Evolutionary conservation across 2,329 filamentous ascomycete species (phyloP), one percentile per base, ranked within the genome.

Genomic region (Penicillium decumbens): DNA sequence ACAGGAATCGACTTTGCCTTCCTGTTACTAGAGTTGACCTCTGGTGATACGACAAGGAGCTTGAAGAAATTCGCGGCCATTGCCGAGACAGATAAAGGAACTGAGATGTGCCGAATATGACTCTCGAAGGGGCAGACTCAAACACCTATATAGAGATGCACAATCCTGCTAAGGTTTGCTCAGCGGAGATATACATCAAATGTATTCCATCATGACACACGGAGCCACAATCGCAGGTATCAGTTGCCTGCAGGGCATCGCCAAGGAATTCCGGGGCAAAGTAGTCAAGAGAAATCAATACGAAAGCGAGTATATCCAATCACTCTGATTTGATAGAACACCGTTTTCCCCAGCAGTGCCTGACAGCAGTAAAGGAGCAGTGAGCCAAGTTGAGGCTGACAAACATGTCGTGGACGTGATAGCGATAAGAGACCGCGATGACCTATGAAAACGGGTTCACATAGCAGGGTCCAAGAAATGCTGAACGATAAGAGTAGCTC

Each of bases 1-100:
- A 88, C 68, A 0, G 90, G 90, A 41, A 95, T 81, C 0, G 87
- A 87, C 52, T 80, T 82, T 46, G 90, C 90, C 69, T 95, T 95
- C 50, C 80, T 79, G 74, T 86, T 95, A 73, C 89, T 80, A 8
- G 89, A 88, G 68, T 95, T 95, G 72, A 95, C 73, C 66, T 87
- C 81, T 35, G 89, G 89, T 28, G 81, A 77, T 38, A 51, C 44
- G 42, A 65, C 60, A n/a, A 70, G 58, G 27, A 54, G 41, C 38
- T 62, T 67, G 39, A 67, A 44, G 35, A 62, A 60, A 10, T 43
- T 52, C 47, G 59, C 59, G 41, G 49, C 57, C 59, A 61, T 61
- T 23, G 35, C 35, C 27, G 10, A 13, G 20, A 6, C 23, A 2
- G 10, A 15, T 27, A 15, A 10, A 40, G 15, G 12, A 12, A 10